Evolutionary conservation across 495 filamentous ascomycete species (phyloP).

Genomic region (Pyrenula aspistea): DNA sequence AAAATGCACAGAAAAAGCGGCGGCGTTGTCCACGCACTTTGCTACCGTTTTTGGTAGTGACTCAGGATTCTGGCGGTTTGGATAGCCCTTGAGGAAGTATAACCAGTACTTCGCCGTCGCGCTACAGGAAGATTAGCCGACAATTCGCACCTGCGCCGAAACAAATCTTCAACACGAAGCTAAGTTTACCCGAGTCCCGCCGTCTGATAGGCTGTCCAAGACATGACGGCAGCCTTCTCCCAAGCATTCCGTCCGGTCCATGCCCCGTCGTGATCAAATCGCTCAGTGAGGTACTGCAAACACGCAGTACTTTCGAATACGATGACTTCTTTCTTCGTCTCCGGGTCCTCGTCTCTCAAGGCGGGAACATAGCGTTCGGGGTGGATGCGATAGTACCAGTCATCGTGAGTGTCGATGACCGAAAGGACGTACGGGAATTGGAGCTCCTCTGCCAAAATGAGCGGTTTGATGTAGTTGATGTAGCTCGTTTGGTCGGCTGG

Average conservation of each 20-base stretch:
- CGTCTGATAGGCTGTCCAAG: too few species aligned
- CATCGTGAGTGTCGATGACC: conserved; percentile 11
- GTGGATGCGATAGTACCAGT: conserved; percentile 12
- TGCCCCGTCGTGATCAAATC: conserved; percentile 7
- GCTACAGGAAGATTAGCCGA: too few species aligned
- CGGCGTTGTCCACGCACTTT: too few species aligned
- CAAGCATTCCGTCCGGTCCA: conserved; percentile 9
- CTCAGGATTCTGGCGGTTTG: too few species aligned
- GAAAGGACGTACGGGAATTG: conserved; percentile 11
- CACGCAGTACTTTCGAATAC: conserved; percentile 19
- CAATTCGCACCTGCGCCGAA: too few species aligned
- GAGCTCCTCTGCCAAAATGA: conserved; percentile 13
- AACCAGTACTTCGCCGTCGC: too few species aligned
- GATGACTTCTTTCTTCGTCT: conserved; percentile 6
- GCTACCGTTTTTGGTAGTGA: too few species aligned
- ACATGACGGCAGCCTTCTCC: too few species aligned
- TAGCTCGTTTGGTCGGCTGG: conserved; percentile 12
- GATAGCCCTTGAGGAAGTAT: too few species aligned
- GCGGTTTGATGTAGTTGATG: conserved; percentile 18
- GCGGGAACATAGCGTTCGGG: conserved; percentile 4
- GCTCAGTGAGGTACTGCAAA: conserved; percentile 14
- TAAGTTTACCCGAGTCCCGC: too few species aligned
- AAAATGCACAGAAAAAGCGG: too few species aligned
- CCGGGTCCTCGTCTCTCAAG: conserved; percentile 11
- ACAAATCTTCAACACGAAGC: too few species aligned